phyloP scores from a whole-genome alignment of 2,329 filamentous ascomycete genomes.

The Aspergillus pseudoterreus region DNA sequence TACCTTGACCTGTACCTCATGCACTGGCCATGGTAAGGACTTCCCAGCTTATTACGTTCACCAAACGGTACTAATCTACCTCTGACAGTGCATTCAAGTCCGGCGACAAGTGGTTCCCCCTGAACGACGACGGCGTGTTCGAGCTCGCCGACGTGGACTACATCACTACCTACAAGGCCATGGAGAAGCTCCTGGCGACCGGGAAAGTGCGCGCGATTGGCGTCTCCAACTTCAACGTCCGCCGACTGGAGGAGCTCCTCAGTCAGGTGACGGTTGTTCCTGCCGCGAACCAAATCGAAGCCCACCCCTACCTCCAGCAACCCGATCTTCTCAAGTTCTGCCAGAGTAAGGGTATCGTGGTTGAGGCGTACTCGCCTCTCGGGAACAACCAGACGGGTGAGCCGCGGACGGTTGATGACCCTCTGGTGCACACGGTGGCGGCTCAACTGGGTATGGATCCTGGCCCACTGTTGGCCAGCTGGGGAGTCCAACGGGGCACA shows the following conservation, averaged over 20 bases:
- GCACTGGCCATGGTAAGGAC: slow-evolving; percentile 45
- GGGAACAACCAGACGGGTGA: slow-evolving; percentile 48
- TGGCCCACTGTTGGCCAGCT: slow-evolving; percentile 52
- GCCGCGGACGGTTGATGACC: slow-evolving; percentile 52
- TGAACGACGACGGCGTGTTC: slow-evolving; percentile 19
- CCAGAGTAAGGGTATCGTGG: slow-evolving; percentile 50
- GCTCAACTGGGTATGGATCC: slow-evolving; percentile 57
- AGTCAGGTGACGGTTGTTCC: slow-evolving; percentile 61
- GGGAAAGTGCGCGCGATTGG: slow-evolving; percentile 66
- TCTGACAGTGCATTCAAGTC: slow-evolving; percentile 16
- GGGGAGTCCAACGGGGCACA: slow-evolving; percentile 52
- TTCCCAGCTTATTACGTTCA: not conserved
- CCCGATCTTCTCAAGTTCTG: slow-evolving; percentile 51
- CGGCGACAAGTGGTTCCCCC: slow-evolving; percentile 22
- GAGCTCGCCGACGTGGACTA: slow-evolving; percentile 20
- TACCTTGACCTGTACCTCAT: slow-evolving; percentile 70
- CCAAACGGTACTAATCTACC: not conserved
- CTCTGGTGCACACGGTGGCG: slow-evolving; percentile 57
- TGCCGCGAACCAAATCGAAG: slow-evolving; percentile 66
- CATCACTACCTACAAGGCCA: slow-evolving; percentile 49
- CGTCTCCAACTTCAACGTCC: slow-evolving; percentile 69
- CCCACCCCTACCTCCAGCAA: slow-evolving; percentile 35
- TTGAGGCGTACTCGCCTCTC: slow-evolving; percentile 54
- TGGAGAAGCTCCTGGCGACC: slow-evolving; percentile 55
- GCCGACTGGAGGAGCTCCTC: slow-evolving; percentile 69